phyloP scores from a whole-genome alignment of 345 rosid genomes.

The Citrus unshiu region DNA sequence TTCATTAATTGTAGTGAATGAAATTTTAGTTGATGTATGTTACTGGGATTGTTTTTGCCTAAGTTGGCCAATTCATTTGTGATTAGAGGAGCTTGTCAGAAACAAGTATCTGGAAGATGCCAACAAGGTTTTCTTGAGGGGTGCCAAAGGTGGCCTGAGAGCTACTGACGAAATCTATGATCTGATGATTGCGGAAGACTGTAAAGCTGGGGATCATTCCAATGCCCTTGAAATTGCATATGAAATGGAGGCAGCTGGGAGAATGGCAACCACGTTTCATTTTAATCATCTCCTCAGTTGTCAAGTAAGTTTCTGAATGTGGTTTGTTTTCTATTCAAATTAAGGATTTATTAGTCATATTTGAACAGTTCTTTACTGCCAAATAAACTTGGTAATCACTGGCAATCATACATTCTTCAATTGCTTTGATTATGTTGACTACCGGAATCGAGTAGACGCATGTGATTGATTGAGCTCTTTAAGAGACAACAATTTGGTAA shows the following conservation, averaged over 20 bases:
- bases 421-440: neutral
- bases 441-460: neutral
- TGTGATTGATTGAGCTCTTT: neutral
- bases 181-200: constrained; percentile 79
- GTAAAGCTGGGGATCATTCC: constrained; percentile 93
- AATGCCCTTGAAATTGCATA: constrained; percentile 89
- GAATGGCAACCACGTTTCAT: constrained; percentile 92
- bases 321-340: neutral
- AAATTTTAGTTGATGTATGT: neutral
- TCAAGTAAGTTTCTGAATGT: constrained; percentile 54
- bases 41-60: neutral
- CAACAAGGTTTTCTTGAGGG: constrained; percentile 79
- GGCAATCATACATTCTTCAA: neutral
- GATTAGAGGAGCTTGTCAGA: constrained; percentile 75
- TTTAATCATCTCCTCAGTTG: constrained; percentile 92
- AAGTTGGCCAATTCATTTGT: constrained; percentile 11
- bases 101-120: constrained; percentile 79
- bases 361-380: neutral
- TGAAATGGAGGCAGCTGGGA: constrained; percentile 96
- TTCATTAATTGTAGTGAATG: neutral
- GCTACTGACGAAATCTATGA: constrained; percentile 87
- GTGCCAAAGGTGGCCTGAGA: constrained; percentile 74
- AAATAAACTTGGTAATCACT: neutral
- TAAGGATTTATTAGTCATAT: neutral
- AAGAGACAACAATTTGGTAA: neutral